These are phyloP conservation scores for Ophiostoma novo-ulmi DNA, from an alignment of 2,329 filamentous ascomycete species.

Conservation along the genomic window DNA sequence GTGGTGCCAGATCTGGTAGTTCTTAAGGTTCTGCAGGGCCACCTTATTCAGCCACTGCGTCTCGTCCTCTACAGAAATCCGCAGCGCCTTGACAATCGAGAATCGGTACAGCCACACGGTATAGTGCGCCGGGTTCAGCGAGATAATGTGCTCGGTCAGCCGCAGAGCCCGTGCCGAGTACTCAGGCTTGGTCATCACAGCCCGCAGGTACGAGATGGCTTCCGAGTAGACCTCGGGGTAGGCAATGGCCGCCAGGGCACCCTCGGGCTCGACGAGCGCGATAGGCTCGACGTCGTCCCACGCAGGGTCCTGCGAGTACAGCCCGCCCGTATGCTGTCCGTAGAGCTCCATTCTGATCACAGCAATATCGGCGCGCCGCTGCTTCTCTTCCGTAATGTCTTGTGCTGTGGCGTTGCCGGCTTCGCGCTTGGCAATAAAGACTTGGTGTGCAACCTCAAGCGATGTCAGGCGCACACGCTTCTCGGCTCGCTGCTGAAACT, in stretches of 20 bases:
- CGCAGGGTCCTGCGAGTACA: constrained; percentile 61
- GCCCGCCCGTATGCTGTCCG: constrained; percentile 42
- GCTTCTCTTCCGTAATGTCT: constrained; percentile 45
- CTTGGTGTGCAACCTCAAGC: constrained; percentile 42
- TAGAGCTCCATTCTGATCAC: constrained; percentile 48
- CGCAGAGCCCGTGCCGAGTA: constrained; percentile 70
- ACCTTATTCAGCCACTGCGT: constrained; percentile 81
- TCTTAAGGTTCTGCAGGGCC: constrained; percentile 81
- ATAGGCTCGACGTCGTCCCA: constrained; percentile 86
- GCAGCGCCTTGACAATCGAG: constrained; percentile 64
- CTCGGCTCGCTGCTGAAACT: constrained; percentile 42
- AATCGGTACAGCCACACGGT: constrained; percentile 97
- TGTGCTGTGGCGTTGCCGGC: constrained; percentile 11
- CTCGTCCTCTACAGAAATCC: constrained; percentile 63
- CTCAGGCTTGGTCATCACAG: constrained; percentile 86
- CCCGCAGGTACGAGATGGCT: constrained; percentile 87
- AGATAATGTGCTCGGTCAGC: constrained; percentile 85
- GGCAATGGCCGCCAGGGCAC: constrained; percentile 84
- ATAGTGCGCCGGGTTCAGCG: constrained; percentile 93
- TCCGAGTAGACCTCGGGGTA: constrained; percentile 88
- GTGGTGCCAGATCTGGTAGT: constrained; percentile 96
- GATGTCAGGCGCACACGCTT: constrained; percentile 42
- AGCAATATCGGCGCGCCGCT: constrained; percentile 49
- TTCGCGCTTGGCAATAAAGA: constrained; percentile 40
- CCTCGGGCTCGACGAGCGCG: constrained; percentile 73